A percentile compares a stretch with the other conserved stretches of the same genome.
These are phyloP conservation scores for Crassisporium funariophilum DNA, from an alignment of 768 basidiomycete genomes.

Conservation along the genomic window DNA sequence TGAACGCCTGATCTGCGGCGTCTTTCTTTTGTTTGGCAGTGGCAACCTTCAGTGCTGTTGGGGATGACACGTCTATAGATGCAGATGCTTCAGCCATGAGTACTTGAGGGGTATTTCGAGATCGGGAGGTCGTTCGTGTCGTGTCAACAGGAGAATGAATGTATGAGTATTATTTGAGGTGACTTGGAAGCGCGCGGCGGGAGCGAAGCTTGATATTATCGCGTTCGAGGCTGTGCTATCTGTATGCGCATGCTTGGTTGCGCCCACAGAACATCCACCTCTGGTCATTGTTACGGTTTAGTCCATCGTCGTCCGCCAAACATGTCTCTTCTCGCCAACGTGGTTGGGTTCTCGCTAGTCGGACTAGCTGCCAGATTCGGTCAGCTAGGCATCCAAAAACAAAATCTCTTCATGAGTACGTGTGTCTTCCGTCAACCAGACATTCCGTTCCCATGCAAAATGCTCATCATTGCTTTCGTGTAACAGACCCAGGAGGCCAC, in stretches of 20 bases:
- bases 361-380: conserved; percentile 84
- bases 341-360: conserved; percentile 78
- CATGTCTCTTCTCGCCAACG: conserved; percentile 69
- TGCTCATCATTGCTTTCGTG: conserved; percentile 3
- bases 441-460: neutral
- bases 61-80: conserved; percentile 20
- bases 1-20: conserved; percentile 68
- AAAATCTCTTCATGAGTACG: conserved; percentile 81
- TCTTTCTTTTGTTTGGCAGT: conserved; percentile 72
- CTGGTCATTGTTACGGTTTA: conserved; percentile 9
- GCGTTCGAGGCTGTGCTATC: conserved; percentile 39
- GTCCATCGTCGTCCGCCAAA: conserved; percentile 7
- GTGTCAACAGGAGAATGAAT: conserved; percentile 9
- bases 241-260: conserved; percentile 32
- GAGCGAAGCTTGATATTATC: conserved; percentile 17
- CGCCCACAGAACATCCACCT: conserved; percentile 5
- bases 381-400: conserved; percentile 84
- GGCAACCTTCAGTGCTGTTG: conserved; percentile 51
- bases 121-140: no score
- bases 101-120: no score
- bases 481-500: conserved; percentile 72
- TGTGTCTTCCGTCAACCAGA: conserved; percentile 16
- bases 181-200: conserved; percentile 9
- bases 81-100: conserved; percentile 32
- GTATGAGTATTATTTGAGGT: conserved; percentile 7